These are phyloP conservation scores for Gossypium gossypioides DNA, from an alignment of 441 rosid species.

Conservation along the genomic window DNA sequence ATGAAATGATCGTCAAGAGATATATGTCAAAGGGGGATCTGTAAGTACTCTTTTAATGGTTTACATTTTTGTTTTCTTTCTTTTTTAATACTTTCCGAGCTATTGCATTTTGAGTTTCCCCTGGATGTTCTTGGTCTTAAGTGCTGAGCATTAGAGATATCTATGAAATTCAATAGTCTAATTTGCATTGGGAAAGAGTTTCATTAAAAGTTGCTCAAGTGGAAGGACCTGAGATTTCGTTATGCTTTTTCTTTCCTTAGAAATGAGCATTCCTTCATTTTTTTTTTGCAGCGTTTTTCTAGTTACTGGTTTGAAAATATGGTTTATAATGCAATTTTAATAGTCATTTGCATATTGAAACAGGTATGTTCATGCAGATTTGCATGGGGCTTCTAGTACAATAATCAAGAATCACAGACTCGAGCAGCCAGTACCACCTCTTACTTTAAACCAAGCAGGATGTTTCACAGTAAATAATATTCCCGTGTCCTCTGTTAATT, in stretches of 20 bases:
- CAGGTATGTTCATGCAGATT: conserved; percentile 94
- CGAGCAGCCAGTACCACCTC: conserved; percentile 84
- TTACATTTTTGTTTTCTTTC: not conserved
- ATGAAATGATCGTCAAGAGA: conserved; percentile 96
- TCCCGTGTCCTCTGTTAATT: not conserved
- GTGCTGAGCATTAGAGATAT: not conserved
- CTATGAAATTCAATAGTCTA: not conserved
- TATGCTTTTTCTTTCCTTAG: not conserved
- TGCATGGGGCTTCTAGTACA: conserved; percentile 97
- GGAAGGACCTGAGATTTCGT: not conserved
- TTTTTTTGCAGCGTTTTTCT: not conserved
- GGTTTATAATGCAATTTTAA: not conserved
- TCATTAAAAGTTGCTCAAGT: not conserved
- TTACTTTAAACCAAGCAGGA: conserved; percentile 94
- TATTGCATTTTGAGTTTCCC: not conserved
- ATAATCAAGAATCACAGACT: conserved; percentile 88
- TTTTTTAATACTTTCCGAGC: not conserved
- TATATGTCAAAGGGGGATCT: conserved; percentile 97
- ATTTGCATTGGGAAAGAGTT: not conserved
- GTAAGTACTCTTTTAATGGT: conserved; percentile 39
- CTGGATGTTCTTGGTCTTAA: not conserved
- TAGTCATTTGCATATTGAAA: conserved; percentile 13
- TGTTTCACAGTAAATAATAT: conserved; percentile 60
- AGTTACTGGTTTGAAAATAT: not conserved
- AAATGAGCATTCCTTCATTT: not conserved